Conservation (phyloP, 306 rosid species). For the Acacia melanoxylon region DNA sequence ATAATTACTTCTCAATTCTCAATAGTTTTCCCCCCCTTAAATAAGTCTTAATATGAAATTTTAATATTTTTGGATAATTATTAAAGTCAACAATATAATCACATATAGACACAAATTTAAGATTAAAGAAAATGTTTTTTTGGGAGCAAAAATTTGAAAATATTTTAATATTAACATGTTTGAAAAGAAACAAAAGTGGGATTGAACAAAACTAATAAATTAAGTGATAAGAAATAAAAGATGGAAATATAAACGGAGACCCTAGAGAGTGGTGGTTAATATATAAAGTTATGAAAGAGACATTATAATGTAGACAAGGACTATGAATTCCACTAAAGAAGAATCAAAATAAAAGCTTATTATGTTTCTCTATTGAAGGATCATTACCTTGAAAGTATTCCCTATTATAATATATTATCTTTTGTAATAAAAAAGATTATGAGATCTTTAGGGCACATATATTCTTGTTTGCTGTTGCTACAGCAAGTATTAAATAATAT, state of each 20-base stretch:
- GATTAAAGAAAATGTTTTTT: not conserved
- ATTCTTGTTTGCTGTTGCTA: not conserved
- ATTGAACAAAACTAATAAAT: not conserved
- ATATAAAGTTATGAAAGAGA: not conserved
- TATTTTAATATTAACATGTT: not conserved
- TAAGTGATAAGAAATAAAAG: not conserved
- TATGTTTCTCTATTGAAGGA: not conserved
- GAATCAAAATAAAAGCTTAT: not conserved
- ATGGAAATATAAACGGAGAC: not conserved
- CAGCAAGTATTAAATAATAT: not conserved
- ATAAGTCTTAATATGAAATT: not conserved
- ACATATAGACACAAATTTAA: not conserved
- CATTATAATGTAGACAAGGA: not conserved
- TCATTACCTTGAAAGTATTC: not conserved
- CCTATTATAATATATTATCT: conserved; percentile 3
- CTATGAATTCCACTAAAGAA: conserved; percentile 6
- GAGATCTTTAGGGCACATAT: not conserved
- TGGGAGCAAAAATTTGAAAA: not conserved
- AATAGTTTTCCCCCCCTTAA: not conserved
- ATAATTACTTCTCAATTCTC: not conserved
- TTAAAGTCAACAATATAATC: not conserved
- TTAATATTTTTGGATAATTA: not conserved
- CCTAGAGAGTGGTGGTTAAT: not conserved
- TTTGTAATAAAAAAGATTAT: not conserved
- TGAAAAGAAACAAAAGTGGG: not conserved